Evolutionary conservation across 2,329 filamentous ascomycete genomes (phyloP), one percentile per base, ranked within the genome.

Genomic region (Calonectria pseudoreteaudii): DNA sequence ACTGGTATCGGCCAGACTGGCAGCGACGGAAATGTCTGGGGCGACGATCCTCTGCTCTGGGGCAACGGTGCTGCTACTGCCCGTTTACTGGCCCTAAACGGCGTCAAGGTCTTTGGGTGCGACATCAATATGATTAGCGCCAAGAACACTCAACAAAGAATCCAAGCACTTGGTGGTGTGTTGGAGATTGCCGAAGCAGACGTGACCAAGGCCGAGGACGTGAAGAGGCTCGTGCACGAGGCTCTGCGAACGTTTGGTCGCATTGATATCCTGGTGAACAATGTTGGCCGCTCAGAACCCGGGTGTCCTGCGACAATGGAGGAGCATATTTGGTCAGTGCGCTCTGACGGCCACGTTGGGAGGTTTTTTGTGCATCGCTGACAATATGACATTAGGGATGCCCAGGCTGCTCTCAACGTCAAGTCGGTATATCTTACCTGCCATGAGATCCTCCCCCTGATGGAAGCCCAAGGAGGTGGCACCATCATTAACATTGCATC

Each of bases 341-440:
- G 18, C 2, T 23, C 11, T 36, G 4, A 4, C 8, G 7, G 31
- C 5, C 52, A 11, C 5, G 4, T 36, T 3, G 30, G 18, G 7
- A 2, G 31, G 0, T 20, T 58, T 4, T n/a, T 6, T 10, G 20
- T 10, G 20, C n/a, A n/a, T 47, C 4, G 52, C 52, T 36, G 30
- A 58, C 30, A n/a, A 23, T 1, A 14, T 58, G 41, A 1, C 41
- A 1, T 23, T 6, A 58, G 65, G 74, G 74, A 38, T 34, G 16
- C 31, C 5, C 74, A 75, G 14, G 62, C 49, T 4, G 64, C 60
- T n/a, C 36, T 75, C 28, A 75, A 75, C 20, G 31, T 75, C 6
- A 75, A 75, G n/a, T 68, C 60, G 2, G 74, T 75, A 5, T 73
- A 75, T 26, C 58, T 75, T 1, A 67, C 50, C n/a, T 75, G 74